phyloP scores from a whole-genome alignment of 2,329 filamentous ascomycete genomes.

The Arthrinium phaeospermum region DNA sequence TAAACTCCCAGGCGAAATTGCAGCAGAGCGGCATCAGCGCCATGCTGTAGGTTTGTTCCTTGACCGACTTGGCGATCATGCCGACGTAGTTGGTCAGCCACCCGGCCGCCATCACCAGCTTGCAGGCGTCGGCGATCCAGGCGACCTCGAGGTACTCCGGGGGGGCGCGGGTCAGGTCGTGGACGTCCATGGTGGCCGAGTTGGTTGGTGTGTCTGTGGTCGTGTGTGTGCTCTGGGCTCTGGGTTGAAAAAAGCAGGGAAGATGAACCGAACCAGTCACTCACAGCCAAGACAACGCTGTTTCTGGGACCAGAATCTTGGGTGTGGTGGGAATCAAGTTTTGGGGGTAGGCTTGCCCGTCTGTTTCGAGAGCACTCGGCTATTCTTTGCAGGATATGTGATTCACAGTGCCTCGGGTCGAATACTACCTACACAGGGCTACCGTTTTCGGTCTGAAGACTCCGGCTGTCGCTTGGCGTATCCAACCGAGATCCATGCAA shows the following conservation, averaged over 20 bases:
- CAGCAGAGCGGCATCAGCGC: conserved; percentile 16
- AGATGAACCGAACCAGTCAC: neutral
- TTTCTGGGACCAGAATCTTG: neutral
- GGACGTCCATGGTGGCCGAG: conserved; percentile 16
- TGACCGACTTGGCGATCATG: conserved; percentile 16
- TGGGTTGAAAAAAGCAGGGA: neutral
- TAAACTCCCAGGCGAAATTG: conserved; percentile 17
- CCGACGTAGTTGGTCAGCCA: conserved; percentile 18
- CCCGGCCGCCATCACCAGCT: conserved; percentile 1
- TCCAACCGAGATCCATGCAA: too few relatives aligned
- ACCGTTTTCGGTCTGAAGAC: too few relatives aligned
- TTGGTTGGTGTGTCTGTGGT: conserved; percentile 25
- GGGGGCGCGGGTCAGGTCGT: conserved; percentile 3
- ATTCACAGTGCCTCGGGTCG: too few relatives aligned
- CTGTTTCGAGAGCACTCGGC: neutral
- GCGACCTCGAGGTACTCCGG: conserved; percentile 11
- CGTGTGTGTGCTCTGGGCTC: neutral
- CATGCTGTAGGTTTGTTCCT: conserved; percentile 17
- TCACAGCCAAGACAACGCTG: neutral
- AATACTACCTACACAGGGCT: too few relatives aligned
- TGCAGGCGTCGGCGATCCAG: conserved; percentile 6
- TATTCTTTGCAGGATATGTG: neutral
- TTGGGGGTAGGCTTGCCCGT: neutral
- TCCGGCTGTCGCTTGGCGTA: too few relatives aligned
- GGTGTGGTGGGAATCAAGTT: neutral